Evolutionary conservation across 2,329 filamentous ascomycete species (phyloP).

Genomic region (Penicillium italicum): DNA sequence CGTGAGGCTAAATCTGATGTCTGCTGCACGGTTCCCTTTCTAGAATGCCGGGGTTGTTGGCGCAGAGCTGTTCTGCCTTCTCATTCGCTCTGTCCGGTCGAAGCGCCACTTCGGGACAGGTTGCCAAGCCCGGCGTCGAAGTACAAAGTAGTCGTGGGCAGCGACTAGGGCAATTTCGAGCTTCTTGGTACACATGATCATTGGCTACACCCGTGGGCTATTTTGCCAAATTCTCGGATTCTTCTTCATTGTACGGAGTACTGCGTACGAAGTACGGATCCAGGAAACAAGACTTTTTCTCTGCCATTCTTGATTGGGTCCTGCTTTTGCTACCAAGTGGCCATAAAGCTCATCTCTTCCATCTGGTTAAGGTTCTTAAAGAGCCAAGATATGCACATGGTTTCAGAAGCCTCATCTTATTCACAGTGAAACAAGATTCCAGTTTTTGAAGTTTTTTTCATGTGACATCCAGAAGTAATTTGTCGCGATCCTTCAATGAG

Average conservation of each 20-base stretch:
- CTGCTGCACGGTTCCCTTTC: constrained; percentile 4
- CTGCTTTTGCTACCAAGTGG: not conserved
- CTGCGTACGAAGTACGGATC: no score
- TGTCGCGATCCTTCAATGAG: not conserved
- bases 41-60: not conserved
- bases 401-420: not conserved
- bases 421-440: not conserved
- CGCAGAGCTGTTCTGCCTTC: not conserved
- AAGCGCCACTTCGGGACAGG: not conserved
- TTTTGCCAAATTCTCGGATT: not conserved
- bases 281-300: not conserved
- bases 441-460: not conserved
- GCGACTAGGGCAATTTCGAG: not conserved
- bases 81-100: not conserved
- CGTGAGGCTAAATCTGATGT: not conserved
- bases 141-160: not conserved
- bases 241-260: not conserved
- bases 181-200: not conserved
- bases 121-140: constrained; percentile 4
- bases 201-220: not conserved
- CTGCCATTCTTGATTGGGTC: not conserved
- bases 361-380: not conserved
- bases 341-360: not conserved
- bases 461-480: not conserved
- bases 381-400: not conserved